Percentiles rank a stretch among this genome's conserved stretches.
Conservation (phyloP, 305 asterid genomes). For the Plantago lanceolata region DNA sequence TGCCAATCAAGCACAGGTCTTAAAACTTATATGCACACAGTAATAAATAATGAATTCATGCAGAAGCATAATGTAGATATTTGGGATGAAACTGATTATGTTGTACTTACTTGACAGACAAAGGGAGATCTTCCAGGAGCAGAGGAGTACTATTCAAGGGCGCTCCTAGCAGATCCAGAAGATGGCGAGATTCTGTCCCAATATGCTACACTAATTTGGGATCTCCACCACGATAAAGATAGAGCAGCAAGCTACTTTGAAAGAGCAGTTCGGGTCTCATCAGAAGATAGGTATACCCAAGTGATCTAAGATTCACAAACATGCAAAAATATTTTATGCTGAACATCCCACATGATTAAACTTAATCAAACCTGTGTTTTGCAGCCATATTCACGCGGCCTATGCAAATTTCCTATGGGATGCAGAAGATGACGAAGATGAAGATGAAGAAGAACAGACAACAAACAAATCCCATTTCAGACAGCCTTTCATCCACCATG, state of each 20-base stretch:
- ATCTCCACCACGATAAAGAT: conserved; percentile 54
- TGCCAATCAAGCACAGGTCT: background rate
- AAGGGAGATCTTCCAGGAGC: conserved; percentile 61
- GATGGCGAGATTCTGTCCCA: conserved; percentile 80
- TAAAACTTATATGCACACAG: background rate
- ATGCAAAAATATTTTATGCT: background rate
- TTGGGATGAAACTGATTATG: background rate
- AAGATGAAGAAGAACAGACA: conserved; percentile 15
- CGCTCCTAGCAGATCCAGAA: conserved; percentile 73
- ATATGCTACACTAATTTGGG: conserved; percentile 74
- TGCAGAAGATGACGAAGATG: conserved; percentile 46
- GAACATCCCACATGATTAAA: background rate
- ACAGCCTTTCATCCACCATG: conserved; percentile 27
- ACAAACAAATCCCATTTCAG: background rate
- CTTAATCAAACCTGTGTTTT: conserved; percentile 13
- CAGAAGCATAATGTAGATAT: no score
- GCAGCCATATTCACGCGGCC: conserved; percentile 85
- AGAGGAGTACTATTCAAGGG: conserved; percentile 78
- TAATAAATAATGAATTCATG: no score
- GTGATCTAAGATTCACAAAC: background rate
- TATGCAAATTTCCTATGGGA: conserved; percentile 83
- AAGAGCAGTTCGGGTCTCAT: conserved; percentile 64
- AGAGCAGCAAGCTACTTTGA: conserved; percentile 59
- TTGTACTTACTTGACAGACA: conserved; percentile 33
- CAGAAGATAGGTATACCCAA: conserved; percentile 50